Evolutionary conservation across 1,284 basidiomycete species (phyloP).

Genomic region (Lentinus polychrous): DNA sequence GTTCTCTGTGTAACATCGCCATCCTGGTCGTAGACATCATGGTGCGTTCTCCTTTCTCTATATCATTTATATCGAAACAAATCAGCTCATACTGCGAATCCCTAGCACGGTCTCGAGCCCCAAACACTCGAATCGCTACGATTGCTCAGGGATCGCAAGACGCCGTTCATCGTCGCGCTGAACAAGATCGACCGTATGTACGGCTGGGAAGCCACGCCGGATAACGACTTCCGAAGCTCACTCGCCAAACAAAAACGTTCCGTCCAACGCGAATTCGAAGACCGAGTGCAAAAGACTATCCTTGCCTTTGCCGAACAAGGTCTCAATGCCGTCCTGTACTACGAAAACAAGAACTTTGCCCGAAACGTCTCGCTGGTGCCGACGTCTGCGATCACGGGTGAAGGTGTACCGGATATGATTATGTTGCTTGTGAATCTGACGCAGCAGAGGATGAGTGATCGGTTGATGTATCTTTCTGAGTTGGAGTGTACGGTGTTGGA

Average conservation of each 20-base stretch:
- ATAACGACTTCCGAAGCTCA: conserved; percentile 90
- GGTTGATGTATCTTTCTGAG: conserved; percentile 97
- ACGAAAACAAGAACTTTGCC: conserved; percentile 96
- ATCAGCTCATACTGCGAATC: conserved; percentile 9
- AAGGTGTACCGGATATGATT: conserved; percentile 99
- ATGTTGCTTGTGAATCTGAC: conserved; percentile 97
- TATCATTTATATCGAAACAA: not conserved
- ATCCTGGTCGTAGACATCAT: conserved; percentile 99
- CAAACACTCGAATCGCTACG: conserved; percentile 97
- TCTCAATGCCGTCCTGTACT: conserved; percentile 92
- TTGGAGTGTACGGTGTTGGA: conserved; percentile 99
- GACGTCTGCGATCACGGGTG: conserved; percentile 96
- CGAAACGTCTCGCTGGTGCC: conserved; percentile 95
- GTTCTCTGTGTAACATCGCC: conserved; percentile 98
- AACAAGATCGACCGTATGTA: conserved; percentile 99
- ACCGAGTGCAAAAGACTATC: conserved; percentile 81
- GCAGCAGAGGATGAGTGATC: conserved; percentile 96
- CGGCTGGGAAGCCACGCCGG: conserved; percentile 88
- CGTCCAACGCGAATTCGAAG: conserved; percentile 91
- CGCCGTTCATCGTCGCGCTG: conserved; percentile 97
- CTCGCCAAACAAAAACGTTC: conserved; percentile 79
- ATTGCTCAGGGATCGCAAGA: conserved; percentile 89
- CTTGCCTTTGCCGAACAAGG: conserved; percentile 97
- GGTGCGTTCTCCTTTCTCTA: conserved; percentile 36
- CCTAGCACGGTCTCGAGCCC: conserved; percentile 90